phyloP scores from a whole-genome alignment of 805 yeast genomes.

The Starmera pachycereana region DNA sequence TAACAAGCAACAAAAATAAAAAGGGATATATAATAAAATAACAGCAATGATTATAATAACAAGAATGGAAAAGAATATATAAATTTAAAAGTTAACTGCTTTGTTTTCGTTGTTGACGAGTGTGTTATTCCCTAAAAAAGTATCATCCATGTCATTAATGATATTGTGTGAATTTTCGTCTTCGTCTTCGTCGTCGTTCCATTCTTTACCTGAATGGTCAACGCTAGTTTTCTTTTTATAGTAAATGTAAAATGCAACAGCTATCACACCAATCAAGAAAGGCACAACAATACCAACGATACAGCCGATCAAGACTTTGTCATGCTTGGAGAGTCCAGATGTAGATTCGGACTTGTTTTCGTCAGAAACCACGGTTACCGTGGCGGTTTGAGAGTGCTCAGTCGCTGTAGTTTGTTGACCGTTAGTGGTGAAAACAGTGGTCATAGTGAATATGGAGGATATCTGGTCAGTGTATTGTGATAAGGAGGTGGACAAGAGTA shows the following conservation, averaged over 20 bases:
- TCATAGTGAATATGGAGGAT: slow-evolving; percentile 23
- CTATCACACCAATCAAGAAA: slow-evolving; percentile 20
- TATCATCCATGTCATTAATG: not conserved
- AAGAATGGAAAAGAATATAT: not conserved
- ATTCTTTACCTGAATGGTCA: slow-evolving; percentile 18
- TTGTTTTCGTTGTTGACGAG: slow-evolving; percentile 8
- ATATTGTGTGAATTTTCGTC: slow-evolving; percentile 4
- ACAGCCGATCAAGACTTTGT: slow-evolving; percentile 54
- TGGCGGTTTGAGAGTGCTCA: slow-evolving; percentile 14
- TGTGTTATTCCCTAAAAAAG: not conserved
- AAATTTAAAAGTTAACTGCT: slow-evolving; percentile 15
- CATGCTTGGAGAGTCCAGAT: slow-evolving; percentile 36
- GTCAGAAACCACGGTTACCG: slow-evolving; percentile 6
- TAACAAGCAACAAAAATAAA: not conserved
- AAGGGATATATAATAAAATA: not conserved
- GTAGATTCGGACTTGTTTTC: slow-evolving; percentile 1
- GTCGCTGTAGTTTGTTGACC: slow-evolving; percentile 21
- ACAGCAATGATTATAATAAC: not conserved
- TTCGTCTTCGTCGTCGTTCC: slow-evolving; percentile 9
- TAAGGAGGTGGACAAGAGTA: slow-evolving; percentile 2
- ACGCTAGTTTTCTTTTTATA: slow-evolving; percentile 8
- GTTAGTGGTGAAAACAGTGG: slow-evolving; percentile 22
- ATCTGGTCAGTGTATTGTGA: slow-evolving; percentile 4
- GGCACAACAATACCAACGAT: slow-evolving; percentile 69
- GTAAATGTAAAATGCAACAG: slow-evolving; percentile 9